These are phyloP conservation scores for Coccinonectria pachysandricola DNA, from an alignment of 2,329 filamentous ascomycete species.

Conservation along the genomic window DNA sequence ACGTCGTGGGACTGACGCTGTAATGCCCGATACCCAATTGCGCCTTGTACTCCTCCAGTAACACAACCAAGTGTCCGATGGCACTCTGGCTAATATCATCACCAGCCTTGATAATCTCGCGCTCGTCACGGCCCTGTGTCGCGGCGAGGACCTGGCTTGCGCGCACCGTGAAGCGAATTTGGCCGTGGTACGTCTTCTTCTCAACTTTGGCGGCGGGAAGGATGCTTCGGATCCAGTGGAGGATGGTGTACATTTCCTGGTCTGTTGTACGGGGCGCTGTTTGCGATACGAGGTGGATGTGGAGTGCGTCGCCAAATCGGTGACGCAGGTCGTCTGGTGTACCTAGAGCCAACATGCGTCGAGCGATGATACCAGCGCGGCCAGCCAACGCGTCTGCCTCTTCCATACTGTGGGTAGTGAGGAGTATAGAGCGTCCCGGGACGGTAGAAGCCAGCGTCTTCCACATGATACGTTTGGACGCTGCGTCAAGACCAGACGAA, in stretches of 20 bases:
- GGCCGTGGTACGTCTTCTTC: constrained; percentile 69
- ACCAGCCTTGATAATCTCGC: constrained; percentile 13
- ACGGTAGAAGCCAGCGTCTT: constrained; percentile 65
- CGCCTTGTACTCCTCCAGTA: constrained; percentile 62
- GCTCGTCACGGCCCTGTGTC: constrained; percentile 11
- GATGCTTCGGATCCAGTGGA: constrained; percentile 50
- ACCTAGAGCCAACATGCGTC: constrained; percentile 76
- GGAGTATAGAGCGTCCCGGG: constrained; percentile 67
- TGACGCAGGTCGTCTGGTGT: constrained; percentile 61
- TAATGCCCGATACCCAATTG: constrained; percentile 71
- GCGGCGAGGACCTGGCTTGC: constrained; percentile 29
- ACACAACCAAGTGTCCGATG: constrained; percentile 59
- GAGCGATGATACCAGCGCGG: constrained; percentile 76
- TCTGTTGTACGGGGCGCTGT: constrained; percentile 63
- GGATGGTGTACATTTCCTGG: constrained; percentile 57
- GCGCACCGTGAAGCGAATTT: constrained; percentile 74
- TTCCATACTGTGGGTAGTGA: constrained; percentile 94
- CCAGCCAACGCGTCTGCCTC: constrained; percentile 83
- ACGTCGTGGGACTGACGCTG: constrained; percentile 73
- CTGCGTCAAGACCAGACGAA: constrained; percentile 78
- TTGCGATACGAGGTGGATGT: constrained; percentile 70
- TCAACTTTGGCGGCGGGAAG: constrained; percentile 61
- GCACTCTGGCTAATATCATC: constrained; percentile 32
- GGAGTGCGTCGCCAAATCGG: constrained; percentile 67
- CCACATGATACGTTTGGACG: constrained; percentile 91